Conservation (phyloP, 2,329 filamentous ascomycete species). For the Hymenotorrendiella dingleyae region DNA sequence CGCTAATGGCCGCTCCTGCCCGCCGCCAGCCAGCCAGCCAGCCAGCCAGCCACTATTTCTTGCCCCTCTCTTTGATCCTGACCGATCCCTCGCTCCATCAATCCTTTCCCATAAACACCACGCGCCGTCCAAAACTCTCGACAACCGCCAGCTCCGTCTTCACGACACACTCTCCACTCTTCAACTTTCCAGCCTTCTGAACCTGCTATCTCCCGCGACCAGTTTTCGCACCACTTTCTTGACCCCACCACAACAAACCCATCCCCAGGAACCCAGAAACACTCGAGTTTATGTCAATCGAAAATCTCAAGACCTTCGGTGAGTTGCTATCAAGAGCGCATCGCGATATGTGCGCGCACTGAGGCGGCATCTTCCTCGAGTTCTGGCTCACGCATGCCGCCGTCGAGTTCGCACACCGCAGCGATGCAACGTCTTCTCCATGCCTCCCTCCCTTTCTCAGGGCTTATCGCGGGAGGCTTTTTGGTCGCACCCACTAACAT, state of each 20-base stretch:
- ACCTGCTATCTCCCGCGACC: slow-evolving; percentile 17
- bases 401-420: neutral
- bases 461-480: slow-evolving; percentile 12
- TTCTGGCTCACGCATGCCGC: neutral
- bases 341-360: too few species aligned
- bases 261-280: slow-evolving; percentile 45
- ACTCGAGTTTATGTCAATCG: slow-evolving; percentile 96
- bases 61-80: too few species aligned
- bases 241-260: slow-evolving; percentile 18
- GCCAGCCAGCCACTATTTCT: too few species aligned
- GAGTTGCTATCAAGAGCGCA: slow-evolving; percentile 39
- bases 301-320: slow-evolving; percentile 97
- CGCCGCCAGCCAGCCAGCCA: too few species aligned
- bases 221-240: slow-evolving; percentile 14
- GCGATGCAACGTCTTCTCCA: neutral
- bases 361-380: too few species aligned
- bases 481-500: slow-evolving; percentile 18
- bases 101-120: too few species aligned
- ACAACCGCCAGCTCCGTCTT: slow-evolving; percentile 3
- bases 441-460: neutral
- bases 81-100: too few species aligned
- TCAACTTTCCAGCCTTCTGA: slow-evolving; percentile 4
- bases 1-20: too few species aligned
- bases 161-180: slow-evolving; percentile 15
- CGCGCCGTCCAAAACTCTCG: too few species aligned